These are phyloP conservation scores for Pinus tabuliformis DNA, from an alignment of 75 land plant species.

Conservation along the genomic window DNA sequence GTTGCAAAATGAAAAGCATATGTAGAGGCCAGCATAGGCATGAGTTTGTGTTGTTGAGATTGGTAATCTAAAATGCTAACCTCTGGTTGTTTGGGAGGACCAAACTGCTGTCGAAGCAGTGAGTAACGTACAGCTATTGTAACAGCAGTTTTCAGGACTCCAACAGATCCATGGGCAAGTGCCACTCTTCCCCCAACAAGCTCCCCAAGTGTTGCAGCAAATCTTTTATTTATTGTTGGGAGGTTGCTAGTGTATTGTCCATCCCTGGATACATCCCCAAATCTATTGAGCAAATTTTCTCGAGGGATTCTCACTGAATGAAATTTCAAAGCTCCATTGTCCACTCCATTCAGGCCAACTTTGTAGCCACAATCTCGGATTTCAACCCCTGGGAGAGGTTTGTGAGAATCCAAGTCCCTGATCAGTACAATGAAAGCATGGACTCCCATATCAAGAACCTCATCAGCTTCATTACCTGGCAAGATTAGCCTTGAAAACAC, in stretches of 20 bases:
- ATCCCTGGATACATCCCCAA: slow-evolving; percentile 96
- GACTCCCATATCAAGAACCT: slow-evolving; percentile 81
- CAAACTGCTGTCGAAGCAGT: slow-evolving; percentile 91
- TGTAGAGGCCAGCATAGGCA: slow-evolving; percentile 96
- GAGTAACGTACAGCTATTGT: slow-evolving; percentile 92
- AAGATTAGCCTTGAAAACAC: slow-evolving; percentile 83
- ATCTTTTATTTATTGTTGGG: slow-evolving; percentile 83
- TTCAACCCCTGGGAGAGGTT: slow-evolving; percentile 85
- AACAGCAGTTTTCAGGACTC: slow-evolving; percentile 75
- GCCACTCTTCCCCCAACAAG: slow-evolving; percentile 98
- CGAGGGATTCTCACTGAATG: slow-evolving; percentile 82
- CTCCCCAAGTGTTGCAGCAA: slow-evolving; percentile 96
- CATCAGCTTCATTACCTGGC: slow-evolving; percentile 55
- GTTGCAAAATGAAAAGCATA: slow-evolving; percentile 97
- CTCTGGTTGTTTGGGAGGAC: slow-evolving; percentile 94
- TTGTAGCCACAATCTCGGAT: slow-evolving; percentile 97
- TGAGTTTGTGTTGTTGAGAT: slow-evolving; percentile 93
- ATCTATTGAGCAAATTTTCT: slow-evolving; percentile 89
- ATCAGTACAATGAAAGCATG: slow-evolving; percentile 99
- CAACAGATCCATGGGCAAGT: slow-evolving; percentile 82
- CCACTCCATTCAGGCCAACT: slow-evolving; percentile 95
- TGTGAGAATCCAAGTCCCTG: slow-evolving; percentile 73
- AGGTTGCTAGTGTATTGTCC: slow-evolving; percentile 86
- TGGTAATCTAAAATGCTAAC: slow-evolving; percentile 91
- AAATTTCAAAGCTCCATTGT: slow-evolving; percentile 90